Base-by-base conservation (phyloP, 257 asterid species). In the Petunia axillaris region DNA sequence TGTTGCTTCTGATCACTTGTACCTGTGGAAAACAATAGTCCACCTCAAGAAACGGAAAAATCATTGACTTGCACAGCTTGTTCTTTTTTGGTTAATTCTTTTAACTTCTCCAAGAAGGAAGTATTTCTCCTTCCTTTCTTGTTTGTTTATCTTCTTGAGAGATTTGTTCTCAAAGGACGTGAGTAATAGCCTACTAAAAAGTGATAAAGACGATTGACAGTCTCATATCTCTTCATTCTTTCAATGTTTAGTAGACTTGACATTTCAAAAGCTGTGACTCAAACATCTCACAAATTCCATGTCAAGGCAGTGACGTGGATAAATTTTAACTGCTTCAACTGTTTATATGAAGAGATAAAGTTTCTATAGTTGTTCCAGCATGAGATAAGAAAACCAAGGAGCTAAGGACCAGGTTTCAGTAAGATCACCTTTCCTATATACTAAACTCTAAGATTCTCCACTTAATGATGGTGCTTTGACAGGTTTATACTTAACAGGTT, bases 1-100 rank as follows among this genome's bases (percentile, higher is more conserved):
- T 87, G 74, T 75, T 90, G 91, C 81, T 87, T 92, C 83, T 89
- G 93, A 44, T 66, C 83, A 16, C 84, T 88, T 65, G 82, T 85
- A 52, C 94, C 98, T 95, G 90, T 86, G 6, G 54, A 41, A 38
- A 83, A 46, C 63, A 53, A 73, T 43, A 71, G 15, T 58, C 57
- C 64, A 64, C 9, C 38, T 76, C 79, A 85, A 46, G 46, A 63
- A 38, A 46, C 46, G 64, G 43, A 37, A 36, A 52, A 38, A 46
- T 54, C 25, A 40, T n/a, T 11, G n/a, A 37, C n/a, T 62, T 36
- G 64, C 64, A 25, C 25, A 11, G 36, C 65, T 39, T 79, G 46
- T 44, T 77, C 74, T 58, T 40, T 60, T 59, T 76, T 44, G 76
- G 36, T 44, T 16, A 4, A 43, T 68, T 16, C 55, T 68, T n/a